Evolutionary conservation across 495 filamentous ascomycete species (phyloP).

Genomic region (Pseudotulostoma volvatum): DNA sequence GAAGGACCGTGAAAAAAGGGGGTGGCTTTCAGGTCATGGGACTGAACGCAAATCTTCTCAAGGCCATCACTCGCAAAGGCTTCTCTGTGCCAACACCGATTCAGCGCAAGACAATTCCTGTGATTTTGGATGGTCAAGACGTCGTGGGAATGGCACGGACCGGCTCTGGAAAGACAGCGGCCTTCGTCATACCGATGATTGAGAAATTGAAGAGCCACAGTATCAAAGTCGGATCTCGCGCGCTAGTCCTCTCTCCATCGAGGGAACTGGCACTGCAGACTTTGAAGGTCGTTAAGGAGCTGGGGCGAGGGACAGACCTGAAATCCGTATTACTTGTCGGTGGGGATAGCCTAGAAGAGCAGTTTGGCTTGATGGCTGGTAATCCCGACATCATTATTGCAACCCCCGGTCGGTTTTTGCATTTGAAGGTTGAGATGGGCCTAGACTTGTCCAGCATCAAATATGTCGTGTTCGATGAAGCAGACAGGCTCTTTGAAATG

Average conservation of each 20-base stretch:
- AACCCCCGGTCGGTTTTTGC: slow-evolving; percentile 86
- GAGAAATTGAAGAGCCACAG: slow-evolving; percentile 85
- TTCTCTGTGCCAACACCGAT: slow-evolving; percentile 94
- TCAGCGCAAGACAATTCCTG: slow-evolving; percentile 87
- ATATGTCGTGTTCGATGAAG: slow-evolving; percentile 95
- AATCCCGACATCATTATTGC: slow-evolving; percentile 97
- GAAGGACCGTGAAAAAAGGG: slow-evolving; percentile 76
- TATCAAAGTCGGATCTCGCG: slow-evolving; percentile 65
- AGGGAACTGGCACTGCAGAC: slow-evolving; percentile 90
- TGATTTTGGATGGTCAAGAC: slow-evolving; percentile 75
- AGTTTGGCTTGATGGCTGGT: slow-evolving; percentile 79
- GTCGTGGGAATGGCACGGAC: slow-evolving; percentile 96
- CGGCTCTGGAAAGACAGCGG: slow-evolving; percentile 91
- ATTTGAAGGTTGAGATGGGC: slow-evolving; percentile 89
- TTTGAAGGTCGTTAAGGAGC: slow-evolving; percentile 86
- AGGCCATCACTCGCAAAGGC: slow-evolving; percentile 81
- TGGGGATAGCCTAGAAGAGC: slow-evolving; percentile 89
- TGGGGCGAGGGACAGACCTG: slow-evolving; percentile 78
- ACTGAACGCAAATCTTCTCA: slow-evolving; percentile 63
- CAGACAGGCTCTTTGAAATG: slow-evolving; percentile 94
- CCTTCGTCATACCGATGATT: slow-evolving; percentile 96
- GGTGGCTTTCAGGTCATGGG: slow-evolving; percentile 97
- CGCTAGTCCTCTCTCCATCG: slow-evolving; percentile 75
- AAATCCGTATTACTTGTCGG: slow-evolving; percentile 79
- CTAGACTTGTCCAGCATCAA: slow-evolving; percentile 70